phyloP scores from a whole-genome alignment of 1,139 yeast species.

The Entelexis paramagnoliae region DNA sequence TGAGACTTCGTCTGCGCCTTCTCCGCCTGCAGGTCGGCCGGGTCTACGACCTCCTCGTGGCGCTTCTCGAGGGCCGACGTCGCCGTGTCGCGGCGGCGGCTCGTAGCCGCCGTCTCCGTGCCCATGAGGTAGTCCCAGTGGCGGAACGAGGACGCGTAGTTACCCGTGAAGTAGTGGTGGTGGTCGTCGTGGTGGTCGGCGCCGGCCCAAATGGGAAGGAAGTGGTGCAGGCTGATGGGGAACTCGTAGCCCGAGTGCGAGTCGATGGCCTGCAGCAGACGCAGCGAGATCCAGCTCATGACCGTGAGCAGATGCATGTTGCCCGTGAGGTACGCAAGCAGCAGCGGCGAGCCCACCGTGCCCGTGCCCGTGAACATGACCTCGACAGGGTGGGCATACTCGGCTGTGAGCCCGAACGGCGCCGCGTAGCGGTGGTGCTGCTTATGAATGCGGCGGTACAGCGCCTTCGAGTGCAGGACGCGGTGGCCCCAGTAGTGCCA shows the following conservation, averaged over 20 bases:
- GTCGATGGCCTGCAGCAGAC: slow-evolving; percentile 90
- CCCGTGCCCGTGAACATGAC: slow-evolving; percentile 86
- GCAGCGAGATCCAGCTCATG: slow-evolving; percentile 73
- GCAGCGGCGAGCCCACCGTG: slow-evolving; percentile 84
- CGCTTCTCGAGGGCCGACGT: slow-evolving; percentile 20
- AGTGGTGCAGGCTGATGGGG: slow-evolving; percentile 89
- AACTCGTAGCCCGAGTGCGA: slow-evolving; percentile 96
- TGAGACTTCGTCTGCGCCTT: slow-evolving; percentile 5
- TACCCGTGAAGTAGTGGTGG: slow-evolving; percentile 85
- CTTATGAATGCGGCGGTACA: slow-evolving; percentile 86
- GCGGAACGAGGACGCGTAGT: slow-evolving; percentile 86
- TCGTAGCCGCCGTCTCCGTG: slow-evolving; percentile 44
- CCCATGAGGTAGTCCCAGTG: slow-evolving; percentile 82
- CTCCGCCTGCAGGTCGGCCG: slow-evolving; percentile 23
- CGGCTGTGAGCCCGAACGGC: slow-evolving; percentile 93
- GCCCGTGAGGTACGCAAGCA: slow-evolving; percentile 50
- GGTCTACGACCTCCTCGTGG: slow-evolving; percentile 23
- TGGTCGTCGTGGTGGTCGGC: slow-evolving; percentile 97
- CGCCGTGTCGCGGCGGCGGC: slow-evolving; percentile 24
- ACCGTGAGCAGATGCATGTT: slow-evolving; percentile 75
- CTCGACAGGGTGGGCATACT: slow-evolving; percentile 92
- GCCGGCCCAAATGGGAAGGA: slow-evolving; percentile 94
- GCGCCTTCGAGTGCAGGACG: slow-evolving; percentile 69
- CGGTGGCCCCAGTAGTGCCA: slow-evolving; percentile 98
- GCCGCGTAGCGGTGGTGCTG: slow-evolving; percentile 96